A percentile compares a stretch with the other conserved stretches of the same genome.
These are phyloP conservation scores for Chlorella sp. DNA, from an alignment of 139 green algal species.

Conservation along the genomic window DNA sequence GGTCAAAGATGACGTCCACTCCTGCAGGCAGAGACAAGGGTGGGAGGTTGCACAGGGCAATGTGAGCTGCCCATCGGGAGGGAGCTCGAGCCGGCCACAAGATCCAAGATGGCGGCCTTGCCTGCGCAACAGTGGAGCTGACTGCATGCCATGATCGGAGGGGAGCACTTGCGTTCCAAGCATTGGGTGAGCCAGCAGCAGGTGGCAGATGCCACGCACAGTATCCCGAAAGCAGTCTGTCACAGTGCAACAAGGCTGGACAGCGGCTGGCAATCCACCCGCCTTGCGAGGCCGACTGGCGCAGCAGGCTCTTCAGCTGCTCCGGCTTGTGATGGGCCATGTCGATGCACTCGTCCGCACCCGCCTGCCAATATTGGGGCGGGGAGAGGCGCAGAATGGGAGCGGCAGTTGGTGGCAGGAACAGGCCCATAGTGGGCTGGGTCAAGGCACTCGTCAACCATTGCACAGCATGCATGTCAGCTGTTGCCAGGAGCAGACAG, in stretches of 20 bases:
- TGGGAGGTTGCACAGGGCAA: background rate
- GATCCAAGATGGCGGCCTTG: background rate
- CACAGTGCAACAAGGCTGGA: too few relatives aligned
- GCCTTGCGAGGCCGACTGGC: slow-evolving; percentile 43
- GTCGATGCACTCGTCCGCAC: slow-evolving; percentile 74
- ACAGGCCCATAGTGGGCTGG: too few relatives aligned
- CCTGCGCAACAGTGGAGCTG: background rate
- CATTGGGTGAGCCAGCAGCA: too few relatives aligned
- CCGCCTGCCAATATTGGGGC: slow-evolving; percentile 14
- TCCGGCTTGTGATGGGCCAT: slow-evolving; percentile 17
- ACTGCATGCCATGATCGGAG: too few relatives aligned
- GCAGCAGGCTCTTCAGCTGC: slow-evolving; percentile 48
- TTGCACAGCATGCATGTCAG: too few relatives aligned
- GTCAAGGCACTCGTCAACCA: too few relatives aligned
- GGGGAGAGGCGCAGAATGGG: too few relatives aligned
- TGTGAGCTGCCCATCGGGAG: background rate
- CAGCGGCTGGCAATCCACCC: background rate
- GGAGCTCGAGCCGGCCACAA: background rate
- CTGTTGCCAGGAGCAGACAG: too few relatives aligned
- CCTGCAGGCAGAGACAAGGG: slow-evolving; percentile 51
- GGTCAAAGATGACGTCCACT: slow-evolving; percentile 88
- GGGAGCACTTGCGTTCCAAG: too few relatives aligned
- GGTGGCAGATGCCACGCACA: too few relatives aligned
- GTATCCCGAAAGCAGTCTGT: too few relatives aligned
- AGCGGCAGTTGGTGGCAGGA: too few relatives aligned